Percentiles rank a stretch among this genome's conserved stretches.
These are phyloP conservation scores for Schrenkiella parvula DNA, from an alignment of 345 rosid genomes.

Conservation along the genomic window DNA sequence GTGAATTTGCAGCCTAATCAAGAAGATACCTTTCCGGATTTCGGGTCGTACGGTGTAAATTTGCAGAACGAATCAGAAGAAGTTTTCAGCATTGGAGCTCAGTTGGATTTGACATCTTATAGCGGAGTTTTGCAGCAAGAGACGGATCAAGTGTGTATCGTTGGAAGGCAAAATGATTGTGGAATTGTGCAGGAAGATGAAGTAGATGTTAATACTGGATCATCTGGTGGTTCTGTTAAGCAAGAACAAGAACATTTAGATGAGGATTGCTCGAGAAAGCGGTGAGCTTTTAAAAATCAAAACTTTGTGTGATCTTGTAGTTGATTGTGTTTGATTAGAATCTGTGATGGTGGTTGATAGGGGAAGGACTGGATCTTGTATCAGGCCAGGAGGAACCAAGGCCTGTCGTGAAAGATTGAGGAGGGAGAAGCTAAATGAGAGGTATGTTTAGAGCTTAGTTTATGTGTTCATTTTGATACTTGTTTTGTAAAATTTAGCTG, in stretches of 20 bases:
- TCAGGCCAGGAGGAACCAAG: conserved; percentile 39
- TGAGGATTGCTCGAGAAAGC: conserved; percentile 41
- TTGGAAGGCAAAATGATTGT: conserved; percentile 6
- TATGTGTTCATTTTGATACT: neutral
- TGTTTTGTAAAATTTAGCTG: neutral
- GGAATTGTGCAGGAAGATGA: conserved; percentile 21
- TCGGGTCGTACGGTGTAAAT: conserved; percentile 17
- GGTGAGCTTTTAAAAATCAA: conserved; percentile 25
- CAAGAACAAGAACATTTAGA: conserved; percentile 33
- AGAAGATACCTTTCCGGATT: conserved; percentile 21
- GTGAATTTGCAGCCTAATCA: conserved; percentile 18
- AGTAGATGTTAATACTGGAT: conserved; percentile 31
- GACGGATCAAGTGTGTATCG: neutral
- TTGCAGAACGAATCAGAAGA: conserved; percentile 1
- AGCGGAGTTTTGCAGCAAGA: conserved; percentile 7
- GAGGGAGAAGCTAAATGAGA: conserved; percentile 78
- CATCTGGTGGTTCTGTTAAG: conserved; percentile 33
- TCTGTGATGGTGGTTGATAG: neutral
- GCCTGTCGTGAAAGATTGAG: conserved; percentile 91
- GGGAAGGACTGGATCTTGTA: conserved; percentile 27
- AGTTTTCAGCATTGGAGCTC: conserved; percentile 15
- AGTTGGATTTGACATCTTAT: conserved; percentile 13
- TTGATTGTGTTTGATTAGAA: conserved; percentile 9
- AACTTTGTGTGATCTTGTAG: conserved; percentile 6
- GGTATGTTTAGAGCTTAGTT: conserved; percentile 33